Conservation (phyloP, 768 basidiomycete genomes). For the Mycena capillaripes region DNA sequence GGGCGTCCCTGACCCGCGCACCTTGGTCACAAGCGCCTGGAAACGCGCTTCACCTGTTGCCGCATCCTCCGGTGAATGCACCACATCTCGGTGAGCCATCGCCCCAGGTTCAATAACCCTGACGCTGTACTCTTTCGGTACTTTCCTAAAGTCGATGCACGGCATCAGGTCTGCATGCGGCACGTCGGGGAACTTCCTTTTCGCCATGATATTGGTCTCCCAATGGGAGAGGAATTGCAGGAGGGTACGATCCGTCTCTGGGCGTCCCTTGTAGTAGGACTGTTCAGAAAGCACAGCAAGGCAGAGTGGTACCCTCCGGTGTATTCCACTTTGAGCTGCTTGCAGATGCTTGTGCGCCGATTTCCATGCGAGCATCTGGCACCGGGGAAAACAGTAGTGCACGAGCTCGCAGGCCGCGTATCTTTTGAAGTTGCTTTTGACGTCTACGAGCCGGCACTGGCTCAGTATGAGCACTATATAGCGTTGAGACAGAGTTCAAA, state of each 20-base stretch:
- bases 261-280: too few relatives aligned
- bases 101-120: slow-evolving; percentile 23
- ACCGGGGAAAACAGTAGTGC: slow-evolving; percentile 55
- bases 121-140: slow-evolving; percentile 45
- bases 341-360: slow-evolving; percentile 51
- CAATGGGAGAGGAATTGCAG: slow-evolving; percentile 49
- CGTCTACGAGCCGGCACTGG: slow-evolving; percentile 49
- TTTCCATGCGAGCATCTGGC: slow-evolving; percentile 53
- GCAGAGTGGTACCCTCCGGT: too few relatives aligned
- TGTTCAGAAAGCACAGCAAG: too few relatives aligned
- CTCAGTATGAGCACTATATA: too few relatives aligned
- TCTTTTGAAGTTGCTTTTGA: slow-evolving; percentile 48
- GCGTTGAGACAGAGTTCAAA: too few relatives aligned
- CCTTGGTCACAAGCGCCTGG: slow-evolving; percentile 46
- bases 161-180: slow-evolving; percentile 44
- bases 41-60: slow-evolving; percentile 44
- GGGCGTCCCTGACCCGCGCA: slow-evolving; percentile 35
- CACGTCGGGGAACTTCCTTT: slow-evolving; percentile 40
- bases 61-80: slow-evolving; percentile 28
- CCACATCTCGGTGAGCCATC: slow-evolving; percentile 29
- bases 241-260: slow-evolving; percentile 46
- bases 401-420: slow-evolving; percentile 49
- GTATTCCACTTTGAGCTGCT: too few relatives aligned
- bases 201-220: slow-evolving; percentile 46
- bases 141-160: slow-evolving; percentile 49